A percentile compares a stretch with the other conserved stretches of the same genome.
Conservation (phyloP, 176 grass and related monocot species). For the Oryza nivara region DNA sequence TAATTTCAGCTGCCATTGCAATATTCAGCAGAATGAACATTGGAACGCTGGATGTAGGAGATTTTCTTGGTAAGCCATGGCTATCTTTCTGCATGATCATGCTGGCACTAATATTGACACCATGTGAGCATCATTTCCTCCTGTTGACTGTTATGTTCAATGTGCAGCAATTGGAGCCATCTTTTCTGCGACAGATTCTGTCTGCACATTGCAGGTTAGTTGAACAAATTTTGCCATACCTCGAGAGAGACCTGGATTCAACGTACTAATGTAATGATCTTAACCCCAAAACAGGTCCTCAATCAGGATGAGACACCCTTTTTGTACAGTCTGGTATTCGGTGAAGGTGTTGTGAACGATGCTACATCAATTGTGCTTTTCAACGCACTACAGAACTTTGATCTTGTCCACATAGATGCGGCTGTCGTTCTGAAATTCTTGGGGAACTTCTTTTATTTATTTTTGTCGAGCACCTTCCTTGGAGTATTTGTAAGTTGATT, state of each 20-base stretch:
- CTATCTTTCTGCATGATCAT: slow-evolving; percentile 31
- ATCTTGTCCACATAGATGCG: slow-evolving; percentile 68
- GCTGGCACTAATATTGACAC: slow-evolving; percentile 5
- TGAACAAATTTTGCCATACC: neutral
- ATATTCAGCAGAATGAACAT: slow-evolving; percentile 92
- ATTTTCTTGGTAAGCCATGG: slow-evolving; percentile 88
- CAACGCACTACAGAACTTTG: slow-evolving; percentile 92
- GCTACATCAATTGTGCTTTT: slow-evolving; percentile 97
- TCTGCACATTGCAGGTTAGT: slow-evolving; percentile 93
- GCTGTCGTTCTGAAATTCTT: slow-evolving; percentile 64
- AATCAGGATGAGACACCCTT: slow-evolving; percentile 97
- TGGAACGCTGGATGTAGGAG: slow-evolving; percentile 79
- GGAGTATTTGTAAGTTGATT: slow-evolving; percentile 86
- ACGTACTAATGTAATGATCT: slow-evolving; percentile 6
- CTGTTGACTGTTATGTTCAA: slow-evolving; percentile 11
- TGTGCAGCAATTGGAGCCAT: slow-evolving; percentile 96
- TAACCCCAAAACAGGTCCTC: slow-evolving; percentile 67
- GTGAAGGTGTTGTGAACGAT: slow-evolving; percentile 97
- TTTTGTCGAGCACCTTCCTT: slow-evolving; percentile 87
- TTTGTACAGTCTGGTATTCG: slow-evolving; percentile 92
- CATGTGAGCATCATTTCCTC: slow-evolving; percentile 37
- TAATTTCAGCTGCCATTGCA: slow-evolving; percentile 65
- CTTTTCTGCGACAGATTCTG: slow-evolving; percentile 99
- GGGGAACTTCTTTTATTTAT: slow-evolving; percentile 77
- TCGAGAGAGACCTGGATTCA: neutral